Evolutionary conservation across 345 rosid genomes (phyloP).

Genomic region (Brassica rapa): DNA sequence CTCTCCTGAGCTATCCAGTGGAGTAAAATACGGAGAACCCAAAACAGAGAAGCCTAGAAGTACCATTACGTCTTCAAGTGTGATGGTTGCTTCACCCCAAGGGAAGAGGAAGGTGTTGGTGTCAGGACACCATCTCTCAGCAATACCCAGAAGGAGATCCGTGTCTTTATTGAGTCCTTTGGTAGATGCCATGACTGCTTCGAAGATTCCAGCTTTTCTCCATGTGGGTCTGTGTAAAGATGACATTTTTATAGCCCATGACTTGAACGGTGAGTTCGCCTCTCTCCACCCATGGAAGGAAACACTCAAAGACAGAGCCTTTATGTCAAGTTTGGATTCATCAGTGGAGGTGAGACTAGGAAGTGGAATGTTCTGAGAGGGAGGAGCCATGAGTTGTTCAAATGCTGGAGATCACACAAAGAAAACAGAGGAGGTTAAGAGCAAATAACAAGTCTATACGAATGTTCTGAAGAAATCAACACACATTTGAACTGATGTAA

Average conservation of each 20-base stretch:
- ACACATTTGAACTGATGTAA: too few species aligned
- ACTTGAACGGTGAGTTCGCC: conserved; percentile 30
- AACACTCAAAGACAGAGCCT: conserved; percentile 31
- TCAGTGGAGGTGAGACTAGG: conserved; percentile 15
- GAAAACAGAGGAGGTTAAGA: too few species aligned
- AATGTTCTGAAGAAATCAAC: too few species aligned
- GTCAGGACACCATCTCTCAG: conserved; percentile 51
- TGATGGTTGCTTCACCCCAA: conserved; percentile 60
- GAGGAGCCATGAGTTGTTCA: too few species aligned
- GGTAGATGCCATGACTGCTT: conserved; percentile 49
- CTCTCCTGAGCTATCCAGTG: conserved; percentile 10
- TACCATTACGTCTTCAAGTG: conserved; percentile 52
- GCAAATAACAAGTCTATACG: too few species aligned
- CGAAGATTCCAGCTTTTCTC: conserved; percentile 50
- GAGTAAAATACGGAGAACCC: conserved; percentile 45
- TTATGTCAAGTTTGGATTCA: conserved; percentile 14
- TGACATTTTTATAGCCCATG: conserved; percentile 50
- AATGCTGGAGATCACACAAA: too few species aligned
- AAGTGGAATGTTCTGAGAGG: too few species aligned
- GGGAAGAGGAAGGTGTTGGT: conserved; percentile 53
- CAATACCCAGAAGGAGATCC: conserved; percentile 41
- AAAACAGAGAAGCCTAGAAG: conserved; percentile 50
- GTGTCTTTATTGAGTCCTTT: conserved; percentile 10
- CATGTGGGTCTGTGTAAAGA: conserved; percentile 31
- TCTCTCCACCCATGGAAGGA: conserved; percentile 37